Evolutionary conservation across 2,329 filamentous ascomycete species (phyloP), one percentile per base, ranked within the genome.

Genomic region (Macrophomina phaseolina): DNA sequence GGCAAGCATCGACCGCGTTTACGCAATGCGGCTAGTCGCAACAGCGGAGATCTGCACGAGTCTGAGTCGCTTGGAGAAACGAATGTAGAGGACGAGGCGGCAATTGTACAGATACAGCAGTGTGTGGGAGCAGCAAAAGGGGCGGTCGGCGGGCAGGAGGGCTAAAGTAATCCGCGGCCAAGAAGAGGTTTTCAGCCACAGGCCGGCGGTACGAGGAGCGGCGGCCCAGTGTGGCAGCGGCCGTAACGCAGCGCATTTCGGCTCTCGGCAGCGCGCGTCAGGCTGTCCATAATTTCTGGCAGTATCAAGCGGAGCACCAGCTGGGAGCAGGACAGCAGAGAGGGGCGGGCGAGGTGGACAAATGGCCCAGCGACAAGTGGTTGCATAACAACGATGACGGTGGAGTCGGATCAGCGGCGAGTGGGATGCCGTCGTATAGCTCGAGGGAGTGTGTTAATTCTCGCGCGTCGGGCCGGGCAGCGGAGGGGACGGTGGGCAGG

Each of bases 381-480:
- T 58, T 38, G 55, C 38, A 28, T 32, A 23, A 40, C 38, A 8
- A 16, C 12, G 56, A 34, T 12, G 62, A 38, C 62, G 32, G 62
- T 64, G 62, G 62, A 64, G 62, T 64, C 49, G 49, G 61, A 55
- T 53, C 62, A 64, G 62, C 62, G 42, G 40, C 40, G 56, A 16
- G 28, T 16, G 40, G 56, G 42, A 61, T 32, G 36, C 23, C 49
- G 14, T 34, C 55, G 53, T 46, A 34, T 61, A 36, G 42, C 42
- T 14, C 16, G 28, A n/a, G 16, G 12, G 16, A 5, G 42, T 14
- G 28, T 23, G 34, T 58, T 9, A 36, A 16, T 45, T 42, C 18
- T 36, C 53, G 38, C 53, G 40, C 23, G 56, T 18, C 40, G 56
- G 40, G 56, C 56, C 40, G 56, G 53, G 53, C 53, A 58, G 56